A percentile compares a stretch with the other conserved stretches of the same genome.
Evolutionary conservation across 164 flowering plant genomes (phyloP).

Genomic region (Macadamia integrifolia): DNA sequence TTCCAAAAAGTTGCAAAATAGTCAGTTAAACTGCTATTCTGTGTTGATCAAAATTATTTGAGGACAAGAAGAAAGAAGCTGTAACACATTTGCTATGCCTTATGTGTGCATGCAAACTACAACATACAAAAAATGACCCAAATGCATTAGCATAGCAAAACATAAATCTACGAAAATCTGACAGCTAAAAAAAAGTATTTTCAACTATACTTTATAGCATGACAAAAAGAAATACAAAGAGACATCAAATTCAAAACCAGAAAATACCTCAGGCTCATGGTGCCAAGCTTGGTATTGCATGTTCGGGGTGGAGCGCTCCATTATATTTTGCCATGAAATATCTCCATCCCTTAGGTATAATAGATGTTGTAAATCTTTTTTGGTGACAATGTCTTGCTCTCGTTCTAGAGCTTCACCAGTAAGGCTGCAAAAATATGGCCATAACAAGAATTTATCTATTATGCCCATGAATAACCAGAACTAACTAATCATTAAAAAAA

Average conservation of each 20-base stretch:
- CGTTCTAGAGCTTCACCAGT: conserved; percentile 12
- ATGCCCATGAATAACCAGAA: not conserved
- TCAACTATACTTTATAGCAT: not conserved
- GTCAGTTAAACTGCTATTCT: too few relatives aligned
- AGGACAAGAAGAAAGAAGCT: too few relatives aligned
- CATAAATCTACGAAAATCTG: too few relatives aligned
- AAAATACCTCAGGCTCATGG: conserved; percentile 79
- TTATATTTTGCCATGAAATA: conserved; percentile 74
- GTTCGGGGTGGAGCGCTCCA: conserved; percentile 80
- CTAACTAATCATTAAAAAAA: not conserved
- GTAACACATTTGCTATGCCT: too few relatives aligned
- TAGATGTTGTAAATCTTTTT: conserved; percentile 75
- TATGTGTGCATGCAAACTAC: too few relatives aligned
- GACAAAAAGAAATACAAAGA: not conserved
- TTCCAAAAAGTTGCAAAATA: too few relatives aligned
- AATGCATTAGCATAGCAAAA: too few relatives aligned
- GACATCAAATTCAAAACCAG: not conserved
- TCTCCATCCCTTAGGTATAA: conserved; percentile 56
- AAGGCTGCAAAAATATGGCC: conserved; percentile 19
- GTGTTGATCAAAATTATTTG: too few relatives aligned
- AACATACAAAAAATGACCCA: too few relatives aligned
- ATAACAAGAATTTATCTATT: not conserved
- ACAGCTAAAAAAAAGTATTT: not conserved
- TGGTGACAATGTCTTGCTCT: conserved; percentile 46
- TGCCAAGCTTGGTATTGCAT: conserved; percentile 94